Base-by-base conservation (phyloP, 768 basidiomycete genomes). In the Russula emetica region DNA sequence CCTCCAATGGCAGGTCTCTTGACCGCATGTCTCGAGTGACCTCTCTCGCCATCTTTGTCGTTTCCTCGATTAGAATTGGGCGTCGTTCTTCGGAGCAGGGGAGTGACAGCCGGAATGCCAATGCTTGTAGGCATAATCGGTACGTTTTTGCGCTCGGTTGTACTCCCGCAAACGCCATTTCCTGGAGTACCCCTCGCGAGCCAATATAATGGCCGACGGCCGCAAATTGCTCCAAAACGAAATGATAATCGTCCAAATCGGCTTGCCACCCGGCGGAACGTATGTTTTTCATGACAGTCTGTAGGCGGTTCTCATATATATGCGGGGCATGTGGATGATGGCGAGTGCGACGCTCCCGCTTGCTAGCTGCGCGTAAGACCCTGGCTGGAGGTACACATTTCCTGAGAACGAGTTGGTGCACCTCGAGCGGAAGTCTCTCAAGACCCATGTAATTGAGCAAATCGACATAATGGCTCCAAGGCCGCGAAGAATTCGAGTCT, bases 141-240 rank as follows among this genome's bases (percentile, higher is more conserved):
- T 85, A 87, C 18, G 88, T 87, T 69, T 79, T 80, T n/a, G 76
- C 68, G 50, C 76, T 72, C 14, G 85, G 88, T 34, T 69, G 66
- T 36, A 84, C 64, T 45, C 81, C 82, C 5, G 72, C 67, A 36
- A 67, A 68, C 45, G 71, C 70, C 63, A 93, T 72, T 69, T 91
- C 88, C 50, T 78, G 73, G 70, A 88, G 84, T 14, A 92, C 82
- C 42, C 80, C 72, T 71, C 82, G 77, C 30, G 81, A 79, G 11
- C 87, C 88, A 24, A 76, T 70, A 68, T 83, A 77, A 69, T 92
- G 82, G n/a, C 90, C 92, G 4, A 84, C 83, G 0, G 85, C 83
- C 38, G 90, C 87, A 64, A 90, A 90, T 64, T 90, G 88, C 65
- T 82, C 79, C 56, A 94, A 72, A 63, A 94, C 76, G 70, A 85